Evolutionary conservation across 2,329 filamentous ascomycete species (phyloP).

Genomic region (Coleophoma cylindrospora): DNA sequence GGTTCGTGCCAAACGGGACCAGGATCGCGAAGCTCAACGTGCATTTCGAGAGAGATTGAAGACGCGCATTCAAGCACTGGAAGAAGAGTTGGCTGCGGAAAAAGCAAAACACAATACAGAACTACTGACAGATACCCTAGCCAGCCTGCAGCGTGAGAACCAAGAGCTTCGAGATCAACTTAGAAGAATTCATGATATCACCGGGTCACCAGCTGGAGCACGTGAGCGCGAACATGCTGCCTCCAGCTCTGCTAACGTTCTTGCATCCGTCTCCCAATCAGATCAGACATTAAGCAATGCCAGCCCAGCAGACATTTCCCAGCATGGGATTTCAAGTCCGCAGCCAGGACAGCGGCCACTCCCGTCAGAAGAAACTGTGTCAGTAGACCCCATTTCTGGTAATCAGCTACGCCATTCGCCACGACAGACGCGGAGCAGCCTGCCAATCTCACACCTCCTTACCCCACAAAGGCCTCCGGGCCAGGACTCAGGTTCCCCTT

Average conservation of each 20-base stretch:
- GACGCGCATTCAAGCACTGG: slow-evolving; percentile 1
- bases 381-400: neutral
- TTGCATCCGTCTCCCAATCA: neutral
- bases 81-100: neutral
- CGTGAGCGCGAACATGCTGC: neutral
- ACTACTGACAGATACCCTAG: neutral
- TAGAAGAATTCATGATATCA: neutral
- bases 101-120: neutral
- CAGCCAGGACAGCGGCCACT: no score
- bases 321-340: no score
- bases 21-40: slow-evolving; percentile 2
- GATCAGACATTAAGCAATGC: neutral
- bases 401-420: neutral
- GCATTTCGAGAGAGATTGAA: slow-evolving; percentile 2
- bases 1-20: neutral
- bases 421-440: no score
- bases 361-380: neutral
- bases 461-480: no score
- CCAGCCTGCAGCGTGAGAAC: neutral
- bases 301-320: neutral
- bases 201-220: neutral
- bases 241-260: no score
- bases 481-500: no score
- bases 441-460: no score
- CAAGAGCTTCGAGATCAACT: neutral